A percentile compares a stretch with the other conserved stretches of the same genome.
Evolutionary conservation across 2,329 filamentous ascomycete species (phyloP).

Genomic region (Sclerotinia spermophila): DNA sequence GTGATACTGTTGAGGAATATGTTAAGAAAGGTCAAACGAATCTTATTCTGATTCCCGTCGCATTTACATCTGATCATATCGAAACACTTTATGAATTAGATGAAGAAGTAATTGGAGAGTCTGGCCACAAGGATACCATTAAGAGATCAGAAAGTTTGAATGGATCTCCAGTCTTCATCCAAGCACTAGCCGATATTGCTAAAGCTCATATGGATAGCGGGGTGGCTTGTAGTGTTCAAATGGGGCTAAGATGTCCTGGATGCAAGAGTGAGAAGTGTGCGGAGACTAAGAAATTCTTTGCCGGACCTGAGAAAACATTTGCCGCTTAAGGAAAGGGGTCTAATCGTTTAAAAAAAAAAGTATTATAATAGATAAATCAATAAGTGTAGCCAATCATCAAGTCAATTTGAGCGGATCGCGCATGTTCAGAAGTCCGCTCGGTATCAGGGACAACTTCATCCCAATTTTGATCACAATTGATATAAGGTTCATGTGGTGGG

Average conservation of each 20-base stretch:
- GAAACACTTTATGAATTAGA: slow-evolving; percentile 95
- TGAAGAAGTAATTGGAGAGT: slow-evolving; percentile 89
- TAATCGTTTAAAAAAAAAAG: not conserved
- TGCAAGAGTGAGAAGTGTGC: slow-evolving; percentile 87
- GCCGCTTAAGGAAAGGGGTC: slow-evolving; percentile 20
- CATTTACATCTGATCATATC: slow-evolving; percentile 98
- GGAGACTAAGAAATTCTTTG: slow-evolving; percentile 69
- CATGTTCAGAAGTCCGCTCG: not conserved
- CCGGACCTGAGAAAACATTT: slow-evolving; percentile 24
- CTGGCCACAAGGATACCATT: slow-evolving; percentile 70
- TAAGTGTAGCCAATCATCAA: not conserved
- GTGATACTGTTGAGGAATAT: slow-evolving; percentile 81
- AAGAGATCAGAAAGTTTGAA: slow-evolving; percentile 92
- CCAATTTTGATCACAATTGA: not conserved
- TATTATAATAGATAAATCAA: not conserved
- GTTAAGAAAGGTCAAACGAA: slow-evolving; percentile 89
- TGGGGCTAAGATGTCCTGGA: slow-evolving; percentile 87
- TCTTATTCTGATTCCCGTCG: slow-evolving; percentile 86
- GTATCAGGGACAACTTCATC: not conserved
- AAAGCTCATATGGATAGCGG: slow-evolving; percentile 72
- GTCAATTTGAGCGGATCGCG: not conserved
- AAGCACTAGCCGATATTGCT: slow-evolving; percentile 83
- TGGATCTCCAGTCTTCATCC: slow-evolving; percentile 84
- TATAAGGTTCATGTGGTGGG: no score
- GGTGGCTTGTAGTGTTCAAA: slow-evolving; percentile 69